Percentiles rank a stretch among this genome's conserved stretches.
These are phyloP conservation scores for Cadophora luteo-olivacea DNA, from an alignment of 2,329 filamentous ascomycete genomes.

Conservation along the genomic window DNA sequence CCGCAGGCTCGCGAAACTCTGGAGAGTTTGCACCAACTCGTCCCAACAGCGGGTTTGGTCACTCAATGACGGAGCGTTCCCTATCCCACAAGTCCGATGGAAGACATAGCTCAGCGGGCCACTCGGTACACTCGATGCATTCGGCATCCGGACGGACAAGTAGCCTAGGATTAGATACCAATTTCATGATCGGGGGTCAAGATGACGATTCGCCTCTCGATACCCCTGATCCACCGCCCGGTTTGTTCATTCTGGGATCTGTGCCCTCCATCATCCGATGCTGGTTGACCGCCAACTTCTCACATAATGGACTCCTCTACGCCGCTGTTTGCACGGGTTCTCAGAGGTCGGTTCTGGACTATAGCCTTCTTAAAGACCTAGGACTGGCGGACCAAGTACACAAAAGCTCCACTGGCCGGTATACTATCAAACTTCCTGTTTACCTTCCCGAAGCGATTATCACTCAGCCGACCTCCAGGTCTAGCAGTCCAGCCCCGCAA, in stretches of 20 bases:
- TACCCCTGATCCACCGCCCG: constrained; percentile 78
- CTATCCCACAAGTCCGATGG: constrained; percentile 96
- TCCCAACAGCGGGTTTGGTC: constrained; percentile 79
- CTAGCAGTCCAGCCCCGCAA: constrained; percentile 75
- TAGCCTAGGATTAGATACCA: constrained; percentile 83
- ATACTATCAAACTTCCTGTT: constrained; percentile 77
- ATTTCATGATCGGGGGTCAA: constrained; percentile 66
- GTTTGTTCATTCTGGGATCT: constrained; percentile 83
- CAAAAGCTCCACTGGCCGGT: constrained; percentile 67
- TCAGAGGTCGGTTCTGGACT: constrained; percentile 83
- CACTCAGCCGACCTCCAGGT: constrained; percentile 75
- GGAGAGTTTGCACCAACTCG: constrained; percentile 81
- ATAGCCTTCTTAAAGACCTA: constrained; percentile 75
- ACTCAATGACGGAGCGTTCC: constrained; percentile 86
- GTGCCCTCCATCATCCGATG: constrained; percentile 95
- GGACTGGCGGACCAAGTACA: constrained; percentile 72
- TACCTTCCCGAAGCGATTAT: constrained; percentile 92
- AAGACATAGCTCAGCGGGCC: constrained; percentile 89
- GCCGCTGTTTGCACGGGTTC: constrained; percentile 93
- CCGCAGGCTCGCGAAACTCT: constrained; percentile 80
- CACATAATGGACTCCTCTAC: constrained; percentile 86
- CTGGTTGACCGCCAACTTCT: constrained; percentile 91
- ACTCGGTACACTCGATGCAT: constrained; percentile 73
- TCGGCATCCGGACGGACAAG: constrained; percentile 84
- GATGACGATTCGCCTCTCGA: constrained; percentile 74